phyloP scores from a whole-genome alignment of 805 yeast species.

The Candida maltosa region DNA sequence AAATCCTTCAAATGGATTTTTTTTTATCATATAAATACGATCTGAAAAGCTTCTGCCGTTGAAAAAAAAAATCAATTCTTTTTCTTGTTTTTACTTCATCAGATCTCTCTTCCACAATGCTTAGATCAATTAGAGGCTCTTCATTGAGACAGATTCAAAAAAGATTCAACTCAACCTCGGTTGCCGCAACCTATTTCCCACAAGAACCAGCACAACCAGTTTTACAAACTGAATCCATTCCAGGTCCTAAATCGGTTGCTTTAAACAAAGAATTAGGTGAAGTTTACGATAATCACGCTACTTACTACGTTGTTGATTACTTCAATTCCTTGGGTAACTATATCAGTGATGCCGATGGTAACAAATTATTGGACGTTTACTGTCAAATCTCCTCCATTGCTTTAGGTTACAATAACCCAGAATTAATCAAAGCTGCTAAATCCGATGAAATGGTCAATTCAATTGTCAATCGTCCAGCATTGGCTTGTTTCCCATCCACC shows the following conservation, averaged over 20 bases:
- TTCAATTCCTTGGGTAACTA: slow-evolving; percentile 37
- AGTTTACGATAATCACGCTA: slow-evolving; percentile 40
- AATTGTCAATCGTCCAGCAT: slow-evolving; percentile 40
- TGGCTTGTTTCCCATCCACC: slow-evolving; percentile 46
- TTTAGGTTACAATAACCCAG: slow-evolving; percentile 43
- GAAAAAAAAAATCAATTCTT: background rate
- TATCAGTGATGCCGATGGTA: slow-evolving; percentile 41
- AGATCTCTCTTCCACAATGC: background rate
- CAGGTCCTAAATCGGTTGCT: slow-evolving; percentile 34
- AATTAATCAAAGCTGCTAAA: slow-evolving; percentile 31
- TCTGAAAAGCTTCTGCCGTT: too few relatives aligned
- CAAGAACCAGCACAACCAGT: slow-evolving; percentile 32
- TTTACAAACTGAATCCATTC: slow-evolving; percentile 26
- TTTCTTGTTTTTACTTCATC: background rate
- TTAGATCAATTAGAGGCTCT: slow-evolving; percentile 1
- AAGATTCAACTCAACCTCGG: slow-evolving; percentile 6
- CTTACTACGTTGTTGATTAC: slow-evolving; percentile 41
- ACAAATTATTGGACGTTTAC: slow-evolving; percentile 37
- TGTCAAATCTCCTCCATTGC: slow-evolving; percentile 44
- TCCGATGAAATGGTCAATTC: slow-evolving; percentile 41
- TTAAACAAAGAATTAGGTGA: slow-evolving; percentile 32
- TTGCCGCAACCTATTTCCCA: slow-evolving; percentile 26
- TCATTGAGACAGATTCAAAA: background rate
- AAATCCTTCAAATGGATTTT: too few relatives aligned
- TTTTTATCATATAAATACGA: too few relatives aligned